These are phyloP conservation scores for Iris pallida DNA, from an alignment of 116 monocot genomes.

Conservation along the genomic window DNA sequence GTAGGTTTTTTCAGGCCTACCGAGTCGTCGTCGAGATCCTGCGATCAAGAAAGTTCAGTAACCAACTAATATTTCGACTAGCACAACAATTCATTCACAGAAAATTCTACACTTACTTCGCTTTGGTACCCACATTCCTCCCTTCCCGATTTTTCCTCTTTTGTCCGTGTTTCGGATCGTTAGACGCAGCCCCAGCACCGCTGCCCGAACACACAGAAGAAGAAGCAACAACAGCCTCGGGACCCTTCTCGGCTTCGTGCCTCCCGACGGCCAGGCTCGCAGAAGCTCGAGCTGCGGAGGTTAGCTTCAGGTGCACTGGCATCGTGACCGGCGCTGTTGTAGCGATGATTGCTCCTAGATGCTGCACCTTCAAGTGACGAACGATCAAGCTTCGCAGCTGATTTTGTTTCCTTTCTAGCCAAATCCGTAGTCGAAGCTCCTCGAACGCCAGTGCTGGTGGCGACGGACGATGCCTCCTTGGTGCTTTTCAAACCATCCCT, in stretches of 20 bases:
- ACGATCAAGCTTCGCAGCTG: background rate
- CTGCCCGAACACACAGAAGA: slow-evolving; percentile 77
- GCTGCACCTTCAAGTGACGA: slow-evolving; percentile 9
- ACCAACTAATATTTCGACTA: background rate
- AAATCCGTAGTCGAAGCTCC: background rate
- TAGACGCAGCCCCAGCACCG: slow-evolving; percentile 25
- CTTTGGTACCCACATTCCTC: slow-evolving; percentile 56
- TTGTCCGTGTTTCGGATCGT: slow-evolving; percentile 29
- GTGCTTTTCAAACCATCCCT: slow-evolving; percentile 45
- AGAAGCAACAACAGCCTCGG: slow-evolving; percentile 42
- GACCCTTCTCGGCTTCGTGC: slow-evolving; percentile 27
- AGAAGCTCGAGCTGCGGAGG: slow-evolving; percentile 14
- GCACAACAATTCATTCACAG: background rate
- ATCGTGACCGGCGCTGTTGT: background rate
- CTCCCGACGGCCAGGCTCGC: slow-evolving; percentile 5
- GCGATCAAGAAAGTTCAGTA: background rate
- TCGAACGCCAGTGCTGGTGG: slow-evolving; percentile 12
- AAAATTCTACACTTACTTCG: slow-evolving; percentile 45
- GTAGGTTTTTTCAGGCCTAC: slow-evolving; percentile 42
- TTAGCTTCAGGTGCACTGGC: slow-evolving; percentile 7
- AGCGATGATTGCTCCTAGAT: background rate
- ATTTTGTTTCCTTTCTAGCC: slow-evolving; percentile 3
- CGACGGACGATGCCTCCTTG: slow-evolving; percentile 28
- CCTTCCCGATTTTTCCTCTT: slow-evolving; percentile 51
- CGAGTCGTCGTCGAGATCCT: slow-evolving; percentile 80